These are phyloP conservation scores for Globisporangium splendens DNA, from an alignment of 352 stramenopile genomes.

Conservation along the genomic window DNA sequence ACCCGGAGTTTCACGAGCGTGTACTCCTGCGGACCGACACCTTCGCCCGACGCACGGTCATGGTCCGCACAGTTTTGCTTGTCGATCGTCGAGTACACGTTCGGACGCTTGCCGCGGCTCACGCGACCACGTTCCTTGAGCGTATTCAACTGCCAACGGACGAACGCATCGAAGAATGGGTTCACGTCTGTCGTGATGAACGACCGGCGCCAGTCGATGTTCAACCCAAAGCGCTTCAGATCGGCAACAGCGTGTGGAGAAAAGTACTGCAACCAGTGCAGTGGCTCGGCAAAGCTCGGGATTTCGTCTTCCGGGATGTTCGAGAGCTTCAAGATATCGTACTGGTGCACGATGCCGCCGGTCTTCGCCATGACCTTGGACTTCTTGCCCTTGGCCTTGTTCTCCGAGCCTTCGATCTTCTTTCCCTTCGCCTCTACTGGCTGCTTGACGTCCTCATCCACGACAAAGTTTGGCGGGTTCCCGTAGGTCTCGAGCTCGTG, in stretches of 20 bases:
- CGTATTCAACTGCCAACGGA: constrained; percentile 99
- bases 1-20: constrained; percentile 98
- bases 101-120: constrained; percentile 96
- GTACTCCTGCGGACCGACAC: constrained; percentile 99
- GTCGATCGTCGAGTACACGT: constrained; percentile 98
- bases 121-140: constrained; percentile 89
- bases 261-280: constrained; percentile 99
- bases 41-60: constrained; percentile 97
- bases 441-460: constrained; percentile 25
- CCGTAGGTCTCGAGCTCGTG: constrained; percentile 94
- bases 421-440: constrained; percentile 41
- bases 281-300: constrained; percentile 95
- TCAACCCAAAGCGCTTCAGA: constrained; percentile 96
- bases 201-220: constrained; percentile 97
- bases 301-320: constrained; percentile 93
- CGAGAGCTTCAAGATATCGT: constrained; percentile 97
- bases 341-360: constrained; percentile 95
- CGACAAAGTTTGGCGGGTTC: constrained; percentile 91
- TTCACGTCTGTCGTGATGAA: constrained; percentile 99
- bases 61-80: constrained; percentile 99
- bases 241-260: constrained; percentile 95
- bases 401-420: constrained; percentile 72
- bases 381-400: constrained; percentile 95
- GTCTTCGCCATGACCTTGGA: constrained; percentile 98
- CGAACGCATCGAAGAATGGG: constrained; percentile 99